Base-by-base conservation (phyloP, 306 rosid genomes). In the Senna tora region DNA sequence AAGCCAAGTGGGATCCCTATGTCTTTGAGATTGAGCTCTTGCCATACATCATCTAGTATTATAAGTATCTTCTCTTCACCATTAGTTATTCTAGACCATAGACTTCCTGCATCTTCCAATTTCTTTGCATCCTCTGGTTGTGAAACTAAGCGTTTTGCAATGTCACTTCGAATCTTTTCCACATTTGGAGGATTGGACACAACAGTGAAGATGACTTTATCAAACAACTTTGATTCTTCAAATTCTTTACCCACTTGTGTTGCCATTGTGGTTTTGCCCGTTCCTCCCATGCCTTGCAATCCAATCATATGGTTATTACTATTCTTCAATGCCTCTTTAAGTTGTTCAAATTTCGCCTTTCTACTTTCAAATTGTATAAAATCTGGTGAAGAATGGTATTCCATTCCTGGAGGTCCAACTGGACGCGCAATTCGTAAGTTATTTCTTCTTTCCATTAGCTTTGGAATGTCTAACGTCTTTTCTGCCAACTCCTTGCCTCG, bases 41-140 rank as follows among this genome's bases (percentile, higher is more conserved):
- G 33, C 80, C 83, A 74, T 41, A 74, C 68, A 28, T 74, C 79
- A 74, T 80, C 80, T 0, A 80, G 10, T n/a, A 80, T 80, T 30
- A 80, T 1, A 25, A 80, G 80, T 7, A 60, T 17, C 19, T 14
- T 74, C 0, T 56, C 21, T 33, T 36, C 28, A 33, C 10, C 42
- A 6, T 10, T 21, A 5, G 2, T 46, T 34, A 80, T 34, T 67
- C 76, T 63, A 2, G 0, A 1, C 28, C 30, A 10, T 11, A 79
- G 28, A 25, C 11, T 22, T 12, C 8, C 21, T 1, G 72, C 67
- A 51, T 75, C 69, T 15, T 68, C 50, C 0, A 0, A 42, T 9
- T 68, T 76, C 7, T 21, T 46, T 1, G 9, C 69, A 5, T 13
- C 77, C 2, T 28, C 11, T 9, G 46, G 17, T 0, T 0, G 0